A percentile compares a stretch with the other conserved stretches of the same genome.
Conservation (phyloP, 148 eudicot species). For the Agrostemma githago region DNA sequence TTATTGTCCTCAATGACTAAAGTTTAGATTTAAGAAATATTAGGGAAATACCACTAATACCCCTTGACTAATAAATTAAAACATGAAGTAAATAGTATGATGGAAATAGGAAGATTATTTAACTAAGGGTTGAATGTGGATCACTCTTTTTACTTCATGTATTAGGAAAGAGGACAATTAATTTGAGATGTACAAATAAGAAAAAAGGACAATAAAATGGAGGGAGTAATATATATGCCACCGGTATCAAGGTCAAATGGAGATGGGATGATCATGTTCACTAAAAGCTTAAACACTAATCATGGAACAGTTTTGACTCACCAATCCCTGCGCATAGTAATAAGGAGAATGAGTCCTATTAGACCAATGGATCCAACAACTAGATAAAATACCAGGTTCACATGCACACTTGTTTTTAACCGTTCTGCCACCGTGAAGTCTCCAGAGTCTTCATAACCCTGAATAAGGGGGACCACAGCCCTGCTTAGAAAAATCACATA, state of each 20-base stretch:
- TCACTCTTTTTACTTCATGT: too few species aligned
- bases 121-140: too few species aligned
- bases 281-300: not conserved
- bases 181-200: too few species aligned
- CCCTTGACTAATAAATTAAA: too few species aligned
- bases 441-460: slow-evolving; percentile 99
- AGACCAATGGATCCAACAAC: slow-evolving; percentile 82
- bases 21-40: too few species aligned
- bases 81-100: too few species aligned
- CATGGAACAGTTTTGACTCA: slow-evolving; percentile 31
- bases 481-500: slow-evolving; percentile 57
- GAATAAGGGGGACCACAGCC: slow-evolving; percentile 95
- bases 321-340: slow-evolving; percentile 55
- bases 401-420: slow-evolving; percentile 84
- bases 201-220: too few species aligned
- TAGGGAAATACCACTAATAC: too few species aligned
- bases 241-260: not conserved
- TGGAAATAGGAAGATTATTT: too few species aligned
- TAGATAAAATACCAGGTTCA: slow-evolving; percentile 76
- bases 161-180: too few species aligned
- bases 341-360: slow-evolving; percentile 75
- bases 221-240: not conserved
- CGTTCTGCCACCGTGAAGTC: slow-evolving; percentile 83
- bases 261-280: not conserved
- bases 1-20: too few species aligned